Conservation (phyloP, 192 early-diverging fungal species). For the Entomortierella beljakovae region DNA sequence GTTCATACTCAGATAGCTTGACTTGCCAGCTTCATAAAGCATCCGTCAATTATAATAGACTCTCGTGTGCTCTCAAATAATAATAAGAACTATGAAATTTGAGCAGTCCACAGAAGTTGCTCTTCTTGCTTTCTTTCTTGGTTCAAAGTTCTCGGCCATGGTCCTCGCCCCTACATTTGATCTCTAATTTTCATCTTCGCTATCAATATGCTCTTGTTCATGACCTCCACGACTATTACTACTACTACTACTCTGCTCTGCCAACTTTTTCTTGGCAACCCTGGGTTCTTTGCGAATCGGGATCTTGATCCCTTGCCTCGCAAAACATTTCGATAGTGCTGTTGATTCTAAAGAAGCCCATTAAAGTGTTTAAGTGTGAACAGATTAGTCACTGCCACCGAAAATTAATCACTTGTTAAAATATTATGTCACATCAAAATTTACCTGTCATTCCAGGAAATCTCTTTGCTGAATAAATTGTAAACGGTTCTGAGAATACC, state of each 20-base stretch:
- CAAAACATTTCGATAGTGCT: slow-evolving; percentile 77
- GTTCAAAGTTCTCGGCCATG: too few species aligned
- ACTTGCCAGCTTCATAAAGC: too few species aligned
- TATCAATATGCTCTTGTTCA: slow-evolving; percentile 10
- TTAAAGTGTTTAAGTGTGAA: too few species aligned
- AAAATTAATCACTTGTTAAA: neutral
- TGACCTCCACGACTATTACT: neutral
- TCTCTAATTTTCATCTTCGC: slow-evolving; percentile 28
- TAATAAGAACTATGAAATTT: too few species aligned
- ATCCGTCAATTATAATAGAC: too few species aligned
- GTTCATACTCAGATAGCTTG: too few species aligned
- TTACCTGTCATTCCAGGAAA: slow-evolving; percentile 83
- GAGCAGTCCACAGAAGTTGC: too few species aligned
- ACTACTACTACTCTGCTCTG: slow-evolving; percentile 3
- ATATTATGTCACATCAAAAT: neutral
- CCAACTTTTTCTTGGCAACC: slow-evolving; percentile 9
- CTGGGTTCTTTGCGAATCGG: slow-evolving; percentile 72
- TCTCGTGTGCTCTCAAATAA: too few species aligned
- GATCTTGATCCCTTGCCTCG: slow-evolving; percentile 83
- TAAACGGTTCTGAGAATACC: slow-evolving; percentile 74
- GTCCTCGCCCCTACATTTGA: too few species aligned
- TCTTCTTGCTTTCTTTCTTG: too few species aligned
- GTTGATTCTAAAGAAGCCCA: slow-evolving; percentile 85
- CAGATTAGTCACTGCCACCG: slow-evolving; percentile 19
- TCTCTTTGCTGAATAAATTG: slow-evolving; percentile 79